phyloP scores from a whole-genome alignment of 441 rosid species.

The Aquilaria agallochum region DNA sequence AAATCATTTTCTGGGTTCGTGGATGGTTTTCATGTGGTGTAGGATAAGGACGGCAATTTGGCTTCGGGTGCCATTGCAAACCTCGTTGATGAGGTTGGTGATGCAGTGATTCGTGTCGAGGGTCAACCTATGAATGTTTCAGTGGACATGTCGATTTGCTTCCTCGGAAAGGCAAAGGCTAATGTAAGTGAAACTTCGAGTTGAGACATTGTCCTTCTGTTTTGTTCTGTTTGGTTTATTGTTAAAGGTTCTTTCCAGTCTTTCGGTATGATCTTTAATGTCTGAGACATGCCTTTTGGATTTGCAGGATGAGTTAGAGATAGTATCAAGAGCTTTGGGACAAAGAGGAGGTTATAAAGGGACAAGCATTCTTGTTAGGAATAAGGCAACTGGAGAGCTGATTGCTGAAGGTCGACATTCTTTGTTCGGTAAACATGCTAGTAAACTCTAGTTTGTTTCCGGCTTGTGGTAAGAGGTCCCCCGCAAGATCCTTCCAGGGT shows the following conservation, averaged over 20 bases:
- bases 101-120: constrained; percentile 51
- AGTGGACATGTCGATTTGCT: constrained; percentile 79
- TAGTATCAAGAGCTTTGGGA: constrained; percentile 63
- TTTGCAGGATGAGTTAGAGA: constrained; percentile 77
- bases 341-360: constrained; percentile 64
- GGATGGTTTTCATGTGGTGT: constrained; percentile 11
- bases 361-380: constrained; percentile 57
- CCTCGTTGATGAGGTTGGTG: constrained; percentile 89
- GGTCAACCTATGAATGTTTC: constrained; percentile 68
- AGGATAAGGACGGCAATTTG: constrained; percentile 67
- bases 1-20: too few relatives aligned
- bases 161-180: constrained; percentile 65
- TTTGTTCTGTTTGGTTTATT: neutral
- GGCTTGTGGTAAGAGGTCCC: neutral
- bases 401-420: constrained; percentile 97
- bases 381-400: constrained; percentile 64
- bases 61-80: constrained; percentile 78
- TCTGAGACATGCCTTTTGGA: neutral
- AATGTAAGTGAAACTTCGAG: constrained; percentile 35
- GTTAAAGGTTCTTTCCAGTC: neutral
- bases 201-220: too few relatives aligned
- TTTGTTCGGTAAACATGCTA: constrained; percentile 52
- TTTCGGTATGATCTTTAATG: neutral
- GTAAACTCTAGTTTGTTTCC: constrained; percentile 50
- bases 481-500: neutral